Base-by-base conservation (phyloP, 1,284 basidiomycete species). In the Ustilago cynodontis region DNA sequence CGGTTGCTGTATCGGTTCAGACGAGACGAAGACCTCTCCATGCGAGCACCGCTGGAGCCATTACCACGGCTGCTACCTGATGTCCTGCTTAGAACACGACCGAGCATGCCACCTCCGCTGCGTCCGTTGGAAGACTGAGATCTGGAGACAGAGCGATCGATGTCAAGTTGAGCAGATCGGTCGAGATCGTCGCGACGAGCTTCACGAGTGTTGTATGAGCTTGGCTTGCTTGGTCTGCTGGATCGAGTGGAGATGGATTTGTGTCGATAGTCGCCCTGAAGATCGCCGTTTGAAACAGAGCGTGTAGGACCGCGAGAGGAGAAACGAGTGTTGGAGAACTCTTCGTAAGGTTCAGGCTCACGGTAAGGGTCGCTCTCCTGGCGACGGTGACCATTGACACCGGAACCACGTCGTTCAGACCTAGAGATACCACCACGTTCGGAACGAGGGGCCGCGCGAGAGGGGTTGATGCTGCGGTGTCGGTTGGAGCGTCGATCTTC, bases 281-380 rank as follows among this genome's bases (percentile, higher is more conserved):
- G 35, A 16, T 71, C 51, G 55, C 59, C 56, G 22, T 72, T 39
- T 16, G 70, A 59, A 41, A 58, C 60, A 33, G 64, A 53, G 14
- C 49, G 64, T 11, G 50, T 24, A 18, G 64, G 53, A 14, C 11
- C 20, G 18, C 70, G 70, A 4, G 33, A 31, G 13, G n/a, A 20
- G 53, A 59, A 73, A 49, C 51, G 47, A 3, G 65, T 53, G 54
- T 64, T 68, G 55, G 73, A 67, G 41, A 55, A 76, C 3, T 77
- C 69, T 31, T 77, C 74, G 29, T 58, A 71, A 1, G 74, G 74
- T 47, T 77, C 74, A 13, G 69, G 69, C 24, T 50, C 58, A 13
- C 58, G 62, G 31, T 61, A 45, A 8, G 68, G 73, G 28, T 76
- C 61, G 47, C 73, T 76, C 13, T 60, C 43, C 51, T 67, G 49